Evolutionary conservation across 257 asterid genomes (phyloP), one percentile per base, ranked within the genome.

Genomic region (Fraxinus quadrangulata): DNA sequence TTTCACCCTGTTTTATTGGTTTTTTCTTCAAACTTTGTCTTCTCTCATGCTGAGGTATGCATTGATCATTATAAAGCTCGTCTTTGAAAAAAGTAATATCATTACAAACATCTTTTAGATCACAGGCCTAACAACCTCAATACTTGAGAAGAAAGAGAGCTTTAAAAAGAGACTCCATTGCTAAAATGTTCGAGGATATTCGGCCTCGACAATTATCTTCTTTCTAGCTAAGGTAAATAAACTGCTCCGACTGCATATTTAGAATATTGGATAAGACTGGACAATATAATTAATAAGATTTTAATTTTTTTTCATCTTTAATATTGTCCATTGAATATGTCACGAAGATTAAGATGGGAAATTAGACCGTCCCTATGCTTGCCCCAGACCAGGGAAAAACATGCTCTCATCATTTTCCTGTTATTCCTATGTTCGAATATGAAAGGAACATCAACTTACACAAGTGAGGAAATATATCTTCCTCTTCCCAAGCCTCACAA

Each of bases 401-500:
- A 40, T 11, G 49, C 16, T 40, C 16, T 40, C 49, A 17, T 13
- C 8, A 49, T 16, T 49, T 49, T 49, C 19, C 21, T 49, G 13
- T 68, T 8, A 28, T 31, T 37, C 23, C 40, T 28, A 21, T 68
- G 21, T 31, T 28, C 49, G 23, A 68, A 17, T 14, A 11, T 28
- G 45, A 68, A 68, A 33, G 36, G 49, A 40, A 11, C n/a, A 51
- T 42, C 66, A 47, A 78, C 63, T 84, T 76, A 36, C 40, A 74
- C 77, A 61, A 33, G 34, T 7, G 75, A 45, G 70, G 72, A 71
- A 23, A 85, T 88, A 89, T 34, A 73, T 19, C 70, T 73, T 91
- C 77, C 93, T 89, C 92, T 85, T 92, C 56, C 90, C 83, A 74
- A 90, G 89, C 84, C 87, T 90, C 76, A 94, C 94, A 68, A 92